Conservation (phyloP, 495 filamentous ascomycete genomes). For the Xylaria scruposa region DNA sequence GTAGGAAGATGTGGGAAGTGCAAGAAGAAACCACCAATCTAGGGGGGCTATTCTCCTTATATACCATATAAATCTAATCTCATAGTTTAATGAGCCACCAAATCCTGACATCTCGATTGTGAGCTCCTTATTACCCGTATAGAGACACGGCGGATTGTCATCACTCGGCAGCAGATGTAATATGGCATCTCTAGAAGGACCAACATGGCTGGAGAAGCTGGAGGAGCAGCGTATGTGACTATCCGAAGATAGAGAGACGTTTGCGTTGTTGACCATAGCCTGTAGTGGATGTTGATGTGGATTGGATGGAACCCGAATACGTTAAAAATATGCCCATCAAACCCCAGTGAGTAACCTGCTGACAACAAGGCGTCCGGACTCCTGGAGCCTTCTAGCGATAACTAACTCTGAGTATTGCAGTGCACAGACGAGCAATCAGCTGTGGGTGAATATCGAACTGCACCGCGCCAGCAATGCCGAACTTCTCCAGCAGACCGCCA, state of each 20-base stretch:
- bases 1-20: background rate
- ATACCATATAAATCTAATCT: background rate
- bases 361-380: too few species aligned
- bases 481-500: slow-evolving; percentile 41
- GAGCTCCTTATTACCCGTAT: background rate
- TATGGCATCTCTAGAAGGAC: slow-evolving; percentile 12
- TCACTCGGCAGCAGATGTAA: background rate
- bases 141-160: background rate
- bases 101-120: background rate
- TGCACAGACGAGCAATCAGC: slow-evolving; percentile 55
- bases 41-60: too few species aligned
- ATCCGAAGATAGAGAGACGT: background rate
- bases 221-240: slow-evolving; percentile 33
- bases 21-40: background rate
- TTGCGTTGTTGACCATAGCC: slow-evolving; percentile 10
- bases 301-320: slow-evolving; percentile 51
- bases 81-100: background rate
- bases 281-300: slow-evolving; percentile 47
- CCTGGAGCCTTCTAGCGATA: too few species aligned
- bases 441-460: slow-evolving; percentile 49
- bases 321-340: slow-evolving; percentile 52
- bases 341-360: slow-evolving; percentile 32
- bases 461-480: slow-evolving; percentile 44
- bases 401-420: too few species aligned
- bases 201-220: slow-evolving; percentile 39